Conservation (phyloP, 371 early-diverging fungal genomes). For the Nematocida displodere region DNA sequence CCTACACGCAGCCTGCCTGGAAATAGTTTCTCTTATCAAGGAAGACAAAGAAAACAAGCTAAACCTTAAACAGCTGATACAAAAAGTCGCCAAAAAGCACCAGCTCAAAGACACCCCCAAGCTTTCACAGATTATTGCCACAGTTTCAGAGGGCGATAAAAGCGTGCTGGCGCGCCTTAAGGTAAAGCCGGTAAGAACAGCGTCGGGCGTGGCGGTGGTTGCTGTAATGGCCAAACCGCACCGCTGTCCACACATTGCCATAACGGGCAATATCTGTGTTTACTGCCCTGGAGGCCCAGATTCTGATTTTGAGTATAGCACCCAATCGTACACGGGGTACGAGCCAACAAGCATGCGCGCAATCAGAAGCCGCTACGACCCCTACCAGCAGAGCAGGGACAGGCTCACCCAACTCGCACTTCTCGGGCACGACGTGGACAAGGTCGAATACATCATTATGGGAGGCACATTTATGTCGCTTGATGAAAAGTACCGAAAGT, state of each 20-base stretch:
- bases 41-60: conserved; percentile 59
- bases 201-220: conserved; percentile 94
- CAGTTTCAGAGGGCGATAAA: conserved; percentile 86
- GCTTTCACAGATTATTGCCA: conserved; percentile 94
- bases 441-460: conserved; percentile 98
- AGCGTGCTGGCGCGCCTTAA: conserved; percentile 76
- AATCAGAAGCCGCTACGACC: conserved; percentile 93
- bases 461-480: conserved; percentile 99
- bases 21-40: conserved; percentile 51
- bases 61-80: conserved; percentile 53
- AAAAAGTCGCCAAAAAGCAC: conserved; percentile 59
- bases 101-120: conserved; percentile 72
- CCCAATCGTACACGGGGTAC: conserved; percentile 98
- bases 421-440: conserved; percentile 92
- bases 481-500: conserved; percentile 82
- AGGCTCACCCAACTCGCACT: conserved; percentile 85
- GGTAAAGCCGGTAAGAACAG: conserved; percentile 95
- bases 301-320: conserved; percentile 98
- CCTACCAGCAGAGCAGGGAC: conserved; percentile 88
- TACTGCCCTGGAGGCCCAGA: conserved; percentile 99
- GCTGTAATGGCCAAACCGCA: conserved; percentile 99
- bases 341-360: conserved; percentile 99
- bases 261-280: conserved; percentile 97
- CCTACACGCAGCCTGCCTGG: conserved; percentile 44
- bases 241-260: conserved; percentile 97